Percentiles rank a stretch among this genome's conserved stretches.
Evolutionary conservation across 2,329 filamentous ascomycete species (phyloP).

Genomic region (Fusarium sp.): DNA sequence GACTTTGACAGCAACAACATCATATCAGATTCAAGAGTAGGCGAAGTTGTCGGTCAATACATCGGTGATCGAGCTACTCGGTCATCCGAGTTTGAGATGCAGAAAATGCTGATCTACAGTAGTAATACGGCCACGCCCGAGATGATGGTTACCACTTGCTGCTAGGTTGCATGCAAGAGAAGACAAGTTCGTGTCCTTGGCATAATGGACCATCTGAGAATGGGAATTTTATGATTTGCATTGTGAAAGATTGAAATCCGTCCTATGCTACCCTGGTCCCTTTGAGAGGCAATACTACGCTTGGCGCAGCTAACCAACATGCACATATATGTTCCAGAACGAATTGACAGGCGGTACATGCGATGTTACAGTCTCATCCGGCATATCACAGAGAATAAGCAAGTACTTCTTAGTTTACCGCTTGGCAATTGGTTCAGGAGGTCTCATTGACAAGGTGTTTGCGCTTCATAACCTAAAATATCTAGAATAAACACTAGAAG

Average conservation of each 20-base stretch:
- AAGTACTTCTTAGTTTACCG: background rate
- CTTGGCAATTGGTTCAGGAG: background rate
- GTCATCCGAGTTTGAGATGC: background rate
- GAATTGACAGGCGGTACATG: background rate
- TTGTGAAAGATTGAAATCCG: background rate
- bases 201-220: background rate
- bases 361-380: background rate
- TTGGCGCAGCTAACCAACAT: background rate
- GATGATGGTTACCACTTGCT: background rate
- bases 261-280: background rate
- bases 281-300: background rate
- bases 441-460: background rate
- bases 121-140: background rate
- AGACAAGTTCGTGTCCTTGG: background rate
- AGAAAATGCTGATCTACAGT: background rate
- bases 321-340: background rate
- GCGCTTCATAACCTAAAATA: background rate
- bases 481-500: background rate
- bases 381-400: background rate
- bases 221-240: background rate
- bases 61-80: background rate
- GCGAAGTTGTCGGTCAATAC: background rate
- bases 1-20: constrained; percentile 12
- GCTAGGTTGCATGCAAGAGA: background rate
- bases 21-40: background rate